Evolutionary conservation across 2,329 filamentous ascomycete species (phyloP).

Genomic region (Aureobasidium musti): DNA sequence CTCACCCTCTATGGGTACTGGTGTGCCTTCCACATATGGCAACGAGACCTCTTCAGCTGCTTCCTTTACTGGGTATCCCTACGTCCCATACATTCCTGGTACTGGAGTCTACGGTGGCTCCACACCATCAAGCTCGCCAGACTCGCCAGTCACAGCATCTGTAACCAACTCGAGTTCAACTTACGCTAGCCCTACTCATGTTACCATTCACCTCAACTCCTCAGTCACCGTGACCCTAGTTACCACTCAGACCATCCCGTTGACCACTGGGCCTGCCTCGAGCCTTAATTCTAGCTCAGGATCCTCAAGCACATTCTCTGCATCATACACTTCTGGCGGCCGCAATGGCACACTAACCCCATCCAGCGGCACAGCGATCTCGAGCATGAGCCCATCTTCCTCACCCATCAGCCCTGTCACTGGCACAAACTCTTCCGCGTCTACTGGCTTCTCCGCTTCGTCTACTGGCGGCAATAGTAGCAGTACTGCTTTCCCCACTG

Average conservation of each 20-base stretch:
- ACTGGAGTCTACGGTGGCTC: neutral
- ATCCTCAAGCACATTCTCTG: neutral
- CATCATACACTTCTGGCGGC: slow-evolving; percentile 1
- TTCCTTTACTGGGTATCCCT: neutral
- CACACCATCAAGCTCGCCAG: slow-evolving; percentile 9
- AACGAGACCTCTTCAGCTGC: slow-evolving; percentile 10
- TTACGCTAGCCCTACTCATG: neutral
- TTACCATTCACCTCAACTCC: slow-evolving; percentile 17
- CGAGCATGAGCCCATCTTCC: neutral
- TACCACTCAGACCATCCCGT: neutral
- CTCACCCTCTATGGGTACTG: slow-evolving; percentile 28
- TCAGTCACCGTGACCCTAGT: slow-evolving; percentile 6
- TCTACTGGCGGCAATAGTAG: neutral
- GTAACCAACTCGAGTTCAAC: slow-evolving; percentile 8
- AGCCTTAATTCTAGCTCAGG: neutral
- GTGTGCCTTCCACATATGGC: neutral
- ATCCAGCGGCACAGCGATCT: neutral
- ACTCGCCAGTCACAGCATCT: slow-evolving; percentile 9
- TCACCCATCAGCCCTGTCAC: neutral
- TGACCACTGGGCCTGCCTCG: neutral
- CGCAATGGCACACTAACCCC: neutral
- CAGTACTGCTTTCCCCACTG: neutral
- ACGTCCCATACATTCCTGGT: slow-evolving; percentile 18
- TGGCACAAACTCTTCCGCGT: neutral
- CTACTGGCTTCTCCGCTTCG: neutral